Conservation (phyloP, 345 rosid genomes). For the Rhodomyrtus tomentosa region DNA sequence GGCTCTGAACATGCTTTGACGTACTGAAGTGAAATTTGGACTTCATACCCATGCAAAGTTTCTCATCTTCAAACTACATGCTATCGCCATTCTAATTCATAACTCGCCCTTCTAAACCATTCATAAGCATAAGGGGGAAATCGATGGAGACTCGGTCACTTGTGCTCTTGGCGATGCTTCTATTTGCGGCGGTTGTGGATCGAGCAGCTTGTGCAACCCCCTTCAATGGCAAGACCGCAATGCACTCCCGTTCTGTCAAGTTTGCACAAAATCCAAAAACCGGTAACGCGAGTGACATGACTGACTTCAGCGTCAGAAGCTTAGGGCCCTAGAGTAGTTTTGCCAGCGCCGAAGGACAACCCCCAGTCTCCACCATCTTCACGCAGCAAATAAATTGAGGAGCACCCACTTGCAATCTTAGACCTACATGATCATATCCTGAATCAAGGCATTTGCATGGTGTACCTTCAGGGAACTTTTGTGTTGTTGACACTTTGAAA, state of each 20-base stretch:
- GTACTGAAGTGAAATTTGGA: neutral
- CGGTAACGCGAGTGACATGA: neutral
- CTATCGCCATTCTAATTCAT: neutral
- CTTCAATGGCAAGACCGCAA: neutral
- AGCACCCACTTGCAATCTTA: neutral
- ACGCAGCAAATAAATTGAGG: neutral
- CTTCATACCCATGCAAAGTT: neutral
- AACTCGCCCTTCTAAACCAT: neutral
- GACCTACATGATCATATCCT: neutral
- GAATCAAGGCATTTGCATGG: neutral
- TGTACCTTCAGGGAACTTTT: neutral
- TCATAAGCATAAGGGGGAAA: neutral
- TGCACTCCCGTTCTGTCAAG: neutral
- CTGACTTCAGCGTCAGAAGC: neutral
- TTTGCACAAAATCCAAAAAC: neutral
- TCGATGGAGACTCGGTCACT: neutral
- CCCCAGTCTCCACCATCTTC: neutral
- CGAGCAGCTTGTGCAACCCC: neutral
- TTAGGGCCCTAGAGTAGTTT: neutral
- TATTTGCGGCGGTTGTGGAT: neutral
- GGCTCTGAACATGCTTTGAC: neutral
- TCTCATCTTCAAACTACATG: neutral
- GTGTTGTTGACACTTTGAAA: neutral
- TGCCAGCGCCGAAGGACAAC: neutral
- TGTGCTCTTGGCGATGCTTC: neutral